Conservation (phyloP, 2,329 filamentous ascomycete genomes). For the Pseudogymnoascus sp. region DNA sequence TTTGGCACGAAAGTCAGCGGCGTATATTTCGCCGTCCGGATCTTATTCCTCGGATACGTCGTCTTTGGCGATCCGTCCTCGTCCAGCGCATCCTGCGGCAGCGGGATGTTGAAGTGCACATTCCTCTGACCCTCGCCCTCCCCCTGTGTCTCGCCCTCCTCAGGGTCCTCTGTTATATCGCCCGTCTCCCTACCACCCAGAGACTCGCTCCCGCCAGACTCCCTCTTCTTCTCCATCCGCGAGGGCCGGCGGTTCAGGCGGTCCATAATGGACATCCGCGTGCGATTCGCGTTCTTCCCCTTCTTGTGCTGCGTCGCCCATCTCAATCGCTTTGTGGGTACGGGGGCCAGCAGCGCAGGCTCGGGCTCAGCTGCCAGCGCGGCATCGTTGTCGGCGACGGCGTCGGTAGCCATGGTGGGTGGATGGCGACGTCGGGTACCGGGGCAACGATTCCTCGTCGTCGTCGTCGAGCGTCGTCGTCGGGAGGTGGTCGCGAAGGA, state of each 20-base stretch:
- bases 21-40: conserved; percentile 95
- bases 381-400: neutral
- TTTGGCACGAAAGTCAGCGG: conserved; percentile 91
- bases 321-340: conserved; percentile 66
- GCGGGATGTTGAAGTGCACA: conserved; percentile 77
- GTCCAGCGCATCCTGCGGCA: conserved; percentile 68
- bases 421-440: conserved; percentile 23
- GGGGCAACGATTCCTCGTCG: conserved; percentile 1
- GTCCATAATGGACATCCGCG: conserved; percentile 74
- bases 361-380: conserved; percentile 21
- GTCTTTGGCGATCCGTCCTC: conserved; percentile 67
- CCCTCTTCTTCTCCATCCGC: conserved; percentile 62
- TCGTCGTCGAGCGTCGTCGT: neutral
- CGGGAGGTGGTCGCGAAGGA: neutral
- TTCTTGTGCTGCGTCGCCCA: conserved; percentile 89
- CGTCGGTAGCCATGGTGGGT: conserved; percentile 20
- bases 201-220: conserved; percentile 31
- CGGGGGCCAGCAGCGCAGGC: conserved; percentile 34
- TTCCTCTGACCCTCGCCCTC: conserved; percentile 38
- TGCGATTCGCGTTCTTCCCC: conserved; percentile 64
- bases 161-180: conserved; percentile 15
- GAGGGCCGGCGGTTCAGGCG: conserved; percentile 58
- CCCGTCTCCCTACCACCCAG: conserved; percentile 18
- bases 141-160: conserved; percentile 29
- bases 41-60: conserved; percentile 84